Base-by-base conservation (phyloP, 305 asterid genomes). In the Fraxinus velutina region DNA sequence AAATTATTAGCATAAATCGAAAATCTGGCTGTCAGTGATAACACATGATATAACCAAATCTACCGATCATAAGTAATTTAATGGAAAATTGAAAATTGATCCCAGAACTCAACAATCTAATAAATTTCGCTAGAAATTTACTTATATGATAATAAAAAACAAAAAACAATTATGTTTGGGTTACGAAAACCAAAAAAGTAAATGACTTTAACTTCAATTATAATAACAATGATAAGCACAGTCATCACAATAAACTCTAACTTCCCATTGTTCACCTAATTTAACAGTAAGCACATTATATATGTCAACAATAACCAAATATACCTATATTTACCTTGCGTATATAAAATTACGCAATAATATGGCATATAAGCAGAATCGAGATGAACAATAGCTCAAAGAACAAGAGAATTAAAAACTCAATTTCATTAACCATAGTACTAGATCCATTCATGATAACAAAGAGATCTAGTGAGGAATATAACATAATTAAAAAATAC, bases 401-500 rank as follows among this genome's bases (percentile, higher is more conserved):
- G 52, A 60, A 10, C 4, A 15, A 15, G 30, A n/a, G 32, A 55
- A 55, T 32, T 24, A 12, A 71, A 50, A 79, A 73, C 13, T 76
- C 66, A 72, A 39, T 76, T 72, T 34, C 60, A 60, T 50, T 24
- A 3, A 10, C 4, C 62, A 39, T 17, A 5, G 52, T 37, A 77
- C n/a, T 30, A 32, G 32, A 6, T 44, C 74, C 44, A 70, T 0
- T 74, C 44, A 62, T 30, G 15, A 72, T 52, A 4, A 52, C 33
- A 64, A 33, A 52, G 21, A 82, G 83, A 89, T 86, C 81, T 44
- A 52, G 44, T 24, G 27, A 22, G 70, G 66, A 80, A 55, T 42
- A 44, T 15, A n/a, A 27, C 12, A 8, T 2, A 34, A 75, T 30
- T 4, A 22, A 7, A n/a, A 37, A n/a, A 37, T 13, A n/a, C 24